A percentile compares a stretch with the other conserved stretches of the same genome.
These are phyloP conservation scores for Penicillium herquei DNA, from an alignment of 495 filamentous ascomycete genomes.

Conservation along the genomic window DNA sequence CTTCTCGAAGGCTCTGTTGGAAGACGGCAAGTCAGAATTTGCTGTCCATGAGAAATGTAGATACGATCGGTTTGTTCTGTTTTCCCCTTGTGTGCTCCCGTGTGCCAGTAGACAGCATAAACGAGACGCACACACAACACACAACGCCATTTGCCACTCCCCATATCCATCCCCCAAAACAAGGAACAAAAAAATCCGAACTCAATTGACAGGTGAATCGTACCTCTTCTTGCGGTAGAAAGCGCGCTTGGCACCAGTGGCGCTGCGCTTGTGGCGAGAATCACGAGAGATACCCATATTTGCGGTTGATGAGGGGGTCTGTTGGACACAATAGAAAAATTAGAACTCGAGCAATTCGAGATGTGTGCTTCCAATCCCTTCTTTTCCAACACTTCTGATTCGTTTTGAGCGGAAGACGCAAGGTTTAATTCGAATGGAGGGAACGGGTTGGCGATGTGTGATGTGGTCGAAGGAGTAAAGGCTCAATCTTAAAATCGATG, in stretches of 20 bases:
- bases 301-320: conserved; percentile 60
- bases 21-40: conserved; percentile 9
- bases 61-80: neutral
- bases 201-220: conserved; percentile 30
- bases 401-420: conserved; percentile 17
- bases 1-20: conserved; percentile 92
- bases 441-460: conserved; percentile 5
- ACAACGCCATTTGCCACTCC: neutral
- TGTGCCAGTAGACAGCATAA: neutral
- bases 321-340: conserved; percentile 25
- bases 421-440: conserved; percentile 3
- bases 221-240: conserved; percentile 88
- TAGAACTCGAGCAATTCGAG: conserved; percentile 20
- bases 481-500: conserved; percentile 19
- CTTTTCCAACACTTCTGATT: conserved; percentile 23
- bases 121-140: neutral
- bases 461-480: conserved; percentile 1
- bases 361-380: conserved; percentile 10
- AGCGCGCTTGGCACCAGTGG: conserved; percentile 94
- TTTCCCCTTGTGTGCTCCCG: neutral
- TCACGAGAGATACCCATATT: conserved; percentile 99
- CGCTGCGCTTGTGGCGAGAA: conserved; percentile 98
- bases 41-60: conserved; percentile 15
- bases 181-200: conserved; percentile 5
- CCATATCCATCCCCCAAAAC: conserved; percentile 7